Percentiles rank a stretch among this genome's conserved stretches.
These are phyloP conservation scores for Phytopythium vexans DNA, from an alignment of 352 stramenopile species.

Conservation along the genomic window DNA sequence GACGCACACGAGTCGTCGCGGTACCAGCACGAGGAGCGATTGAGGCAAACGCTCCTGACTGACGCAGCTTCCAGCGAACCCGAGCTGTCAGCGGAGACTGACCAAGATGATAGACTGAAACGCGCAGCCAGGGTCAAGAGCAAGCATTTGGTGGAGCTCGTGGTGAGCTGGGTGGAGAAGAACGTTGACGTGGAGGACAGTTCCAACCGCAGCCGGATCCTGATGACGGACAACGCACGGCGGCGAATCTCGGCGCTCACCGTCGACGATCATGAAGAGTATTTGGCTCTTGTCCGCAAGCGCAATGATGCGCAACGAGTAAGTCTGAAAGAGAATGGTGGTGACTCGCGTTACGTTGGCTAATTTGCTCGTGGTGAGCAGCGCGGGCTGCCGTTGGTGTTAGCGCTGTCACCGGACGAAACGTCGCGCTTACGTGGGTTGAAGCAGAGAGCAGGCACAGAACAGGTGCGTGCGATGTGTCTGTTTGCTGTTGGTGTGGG, in stretches of 20 bases:
- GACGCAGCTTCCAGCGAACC: constrained; percentile 1
- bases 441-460: constrained; percentile 22
- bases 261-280: constrained; percentile 47
- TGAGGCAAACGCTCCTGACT: constrained; percentile 17
- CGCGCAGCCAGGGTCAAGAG: not conserved
- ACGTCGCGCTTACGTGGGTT: constrained; percentile 30
- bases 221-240: constrained; percentile 21
- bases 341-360: not conserved
- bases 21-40: constrained; percentile 26
- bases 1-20: constrained; percentile 15
- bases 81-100: not conserved
- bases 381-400: constrained; percentile 48
- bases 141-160: constrained; percentile 31
- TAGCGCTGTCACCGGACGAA: constrained; percentile 50
- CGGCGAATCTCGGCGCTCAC: constrained; percentile 48
- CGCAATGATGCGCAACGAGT: constrained; percentile 39
- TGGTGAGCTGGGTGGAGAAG: constrained; percentile 24
- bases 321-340: not conserved
- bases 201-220: constrained; percentile 9
- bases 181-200: constrained; percentile 10
- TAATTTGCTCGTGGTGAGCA: constrained; percentile 11
- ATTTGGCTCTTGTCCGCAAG: constrained; percentile 45
- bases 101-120: not conserved
- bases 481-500: no score
- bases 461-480: constrained; percentile 25